phyloP scores from a whole-genome alignment of 176 grass and related monocot genomes.

The Rhynchospora breviuscula region DNA sequence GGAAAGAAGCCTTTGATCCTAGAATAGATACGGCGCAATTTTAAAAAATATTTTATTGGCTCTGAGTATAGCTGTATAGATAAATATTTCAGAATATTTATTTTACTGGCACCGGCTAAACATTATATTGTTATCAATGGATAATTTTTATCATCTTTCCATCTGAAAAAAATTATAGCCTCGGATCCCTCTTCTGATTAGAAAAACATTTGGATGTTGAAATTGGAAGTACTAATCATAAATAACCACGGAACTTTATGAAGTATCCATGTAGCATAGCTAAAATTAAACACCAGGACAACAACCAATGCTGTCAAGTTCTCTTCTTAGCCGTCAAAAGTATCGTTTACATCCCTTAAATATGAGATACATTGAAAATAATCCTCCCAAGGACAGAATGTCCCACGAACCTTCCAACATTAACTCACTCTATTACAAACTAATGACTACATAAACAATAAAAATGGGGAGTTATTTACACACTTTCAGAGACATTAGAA shows the following conservation, averaged over 20 bases:
- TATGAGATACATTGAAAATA: not conserved
- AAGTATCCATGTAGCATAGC: no score
- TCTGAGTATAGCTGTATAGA: no score
- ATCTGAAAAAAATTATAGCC: not conserved
- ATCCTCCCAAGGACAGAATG: not conserved
- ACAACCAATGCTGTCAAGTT: not conserved
- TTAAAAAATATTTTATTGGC: no score
- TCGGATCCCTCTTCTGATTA: not conserved
- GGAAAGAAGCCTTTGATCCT: no score
- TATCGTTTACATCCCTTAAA: not conserved
- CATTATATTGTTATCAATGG: not conserved
- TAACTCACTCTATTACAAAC: not conserved
- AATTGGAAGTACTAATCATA: no score
- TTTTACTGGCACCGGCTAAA: not conserved
- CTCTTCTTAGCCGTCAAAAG: not conserved
- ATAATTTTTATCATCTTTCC: not conserved
- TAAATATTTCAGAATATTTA: not conserved
- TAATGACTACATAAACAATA: not conserved
- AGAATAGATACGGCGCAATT: no score
- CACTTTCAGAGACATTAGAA: no score
- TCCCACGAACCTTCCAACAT: not conserved
- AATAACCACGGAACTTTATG: no score
- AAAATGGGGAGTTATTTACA: no score
- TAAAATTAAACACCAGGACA: not conserved
- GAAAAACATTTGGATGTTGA: not conserved